These are phyloP conservation scores for Aspergillus ellipticus DNA, from an alignment of 495 filamentous ascomycete species.

Conservation along the genomic window DNA sequence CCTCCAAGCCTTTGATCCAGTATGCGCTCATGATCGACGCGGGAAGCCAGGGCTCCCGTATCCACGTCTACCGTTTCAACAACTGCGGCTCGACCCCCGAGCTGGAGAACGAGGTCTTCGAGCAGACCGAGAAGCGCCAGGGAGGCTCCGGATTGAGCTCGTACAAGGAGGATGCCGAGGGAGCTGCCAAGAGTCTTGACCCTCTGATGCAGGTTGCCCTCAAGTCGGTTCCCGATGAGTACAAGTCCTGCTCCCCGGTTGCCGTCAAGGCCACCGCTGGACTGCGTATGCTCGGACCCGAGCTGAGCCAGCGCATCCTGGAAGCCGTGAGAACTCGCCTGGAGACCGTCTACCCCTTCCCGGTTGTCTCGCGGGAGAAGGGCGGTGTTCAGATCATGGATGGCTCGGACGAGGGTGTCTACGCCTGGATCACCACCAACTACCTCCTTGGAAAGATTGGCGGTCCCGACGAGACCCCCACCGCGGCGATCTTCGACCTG, in stretches of 20 bases:
- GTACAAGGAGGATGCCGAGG: conserved; percentile 78
- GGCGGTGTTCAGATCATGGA: conserved; percentile 94
- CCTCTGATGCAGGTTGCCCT: conserved; percentile 81
- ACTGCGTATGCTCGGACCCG: conserved; percentile 76
- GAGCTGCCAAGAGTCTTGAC: conserved; percentile 86
- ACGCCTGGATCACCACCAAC: conserved; percentile 98
- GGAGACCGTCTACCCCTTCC: conserved; percentile 91
- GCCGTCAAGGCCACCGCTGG: conserved; percentile 97
- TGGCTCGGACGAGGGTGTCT: conserved; percentile 93
- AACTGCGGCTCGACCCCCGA: conserved; percentile 96
- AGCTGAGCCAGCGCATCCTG: conserved; percentile 77
- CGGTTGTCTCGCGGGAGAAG: conserved; percentile 78
- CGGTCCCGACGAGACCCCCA: conserved; percentile 80
- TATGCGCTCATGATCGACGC: conserved; percentile 99
- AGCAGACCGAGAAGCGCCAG: conserved; percentile 76
- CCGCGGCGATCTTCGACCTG: conserved; percentile 92
- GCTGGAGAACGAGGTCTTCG: conserved; percentile 85
- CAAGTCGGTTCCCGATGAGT: conserved; percentile 74
- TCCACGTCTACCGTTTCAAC: conserved; percentile 98
- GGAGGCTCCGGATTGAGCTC: conserved; percentile 82
- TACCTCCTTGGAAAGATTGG: conserved; percentile 98
- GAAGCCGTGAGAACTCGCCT: conserved; percentile 78
- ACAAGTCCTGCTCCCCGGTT: conserved; percentile 83
- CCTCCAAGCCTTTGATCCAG: conserved; percentile 88
- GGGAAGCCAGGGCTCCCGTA: conserved; percentile 93